Conservation (phyloP, 2,329 filamentous ascomycete species). For the Neurospora sp. region DNA sequence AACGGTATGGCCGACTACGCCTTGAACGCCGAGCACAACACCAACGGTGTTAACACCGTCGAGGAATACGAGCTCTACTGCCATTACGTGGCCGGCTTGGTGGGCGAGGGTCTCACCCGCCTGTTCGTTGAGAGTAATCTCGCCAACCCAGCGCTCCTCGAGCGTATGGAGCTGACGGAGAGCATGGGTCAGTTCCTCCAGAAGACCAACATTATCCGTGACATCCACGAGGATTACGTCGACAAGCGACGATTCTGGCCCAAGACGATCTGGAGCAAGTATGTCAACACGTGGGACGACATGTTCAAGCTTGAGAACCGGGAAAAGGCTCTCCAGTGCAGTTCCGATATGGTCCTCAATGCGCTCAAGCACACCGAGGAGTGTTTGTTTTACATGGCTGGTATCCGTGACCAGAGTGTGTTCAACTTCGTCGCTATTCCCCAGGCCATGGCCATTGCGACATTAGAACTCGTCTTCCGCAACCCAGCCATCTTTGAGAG, state of each 20-base stretch:
- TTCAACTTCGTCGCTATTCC: constrained; percentile 99
- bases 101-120: constrained; percentile 84
- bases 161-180: constrained; percentile 73
- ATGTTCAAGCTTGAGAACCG: constrained; percentile 75
- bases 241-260: constrained; percentile 92
- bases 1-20: constrained; percentile 98
- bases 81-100: constrained; percentile 96
- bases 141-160: constrained; percentile 74
- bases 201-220: constrained; percentile 97
- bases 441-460: constrained; percentile 95
- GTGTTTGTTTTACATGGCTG: constrained; percentile 96
- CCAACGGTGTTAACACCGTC: constrained; percentile 70
- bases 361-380: constrained; percentile 81
- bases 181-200: constrained; percentile 97
- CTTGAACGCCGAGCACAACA: constrained; percentile 70
- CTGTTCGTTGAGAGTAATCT: constrained; percentile 82
- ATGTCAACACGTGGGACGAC: constrained; percentile 83
- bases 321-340: constrained; percentile 70
- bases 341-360: constrained; percentile 89
- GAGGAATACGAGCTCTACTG: constrained; percentile 95
- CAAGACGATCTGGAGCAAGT: constrained; percentile 92
- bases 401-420: constrained; percentile 87
- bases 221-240: constrained; percentile 80
- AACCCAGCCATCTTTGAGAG: constrained; percentile 78
- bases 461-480: constrained; percentile 81